These are phyloP conservation scores for Bromus sterilis DNA, from an alignment of 176 grass and related monocot species.

Conservation along the genomic window DNA sequence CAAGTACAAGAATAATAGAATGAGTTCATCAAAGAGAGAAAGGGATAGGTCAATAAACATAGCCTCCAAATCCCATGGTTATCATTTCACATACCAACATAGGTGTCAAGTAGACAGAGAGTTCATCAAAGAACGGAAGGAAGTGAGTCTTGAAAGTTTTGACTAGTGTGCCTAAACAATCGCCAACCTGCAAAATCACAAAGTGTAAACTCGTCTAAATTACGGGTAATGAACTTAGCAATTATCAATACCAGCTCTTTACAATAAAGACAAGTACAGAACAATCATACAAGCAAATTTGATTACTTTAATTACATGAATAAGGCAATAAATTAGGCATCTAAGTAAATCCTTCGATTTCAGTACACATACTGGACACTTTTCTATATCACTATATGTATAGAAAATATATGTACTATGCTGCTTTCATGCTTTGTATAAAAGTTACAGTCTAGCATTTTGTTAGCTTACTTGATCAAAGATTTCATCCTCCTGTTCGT, in stretches of 20 bases:
- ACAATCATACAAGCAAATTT: conserved; percentile 5
- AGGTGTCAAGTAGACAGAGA: conserved; percentile 63
- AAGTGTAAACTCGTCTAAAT: not conserved
- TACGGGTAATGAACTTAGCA: not conserved
- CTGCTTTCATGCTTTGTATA: not conserved
- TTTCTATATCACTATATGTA: not conserved
- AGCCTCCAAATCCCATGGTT: not conserved
- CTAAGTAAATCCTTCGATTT: not conserved
- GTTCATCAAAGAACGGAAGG: conserved; percentile 69
- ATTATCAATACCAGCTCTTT: not conserved
- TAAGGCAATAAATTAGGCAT: conserved; percentile 8
- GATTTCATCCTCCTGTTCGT: conserved; percentile 82
- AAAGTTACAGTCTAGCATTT: conserved; percentile 4
- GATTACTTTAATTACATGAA: not conserved
- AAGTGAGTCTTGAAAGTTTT: conserved; percentile 78
- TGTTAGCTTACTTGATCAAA: conserved; percentile 59
- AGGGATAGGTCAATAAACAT: not conserved
- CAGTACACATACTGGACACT: not conserved
- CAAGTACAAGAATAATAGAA: not conserved
- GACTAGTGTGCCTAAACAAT: conserved; percentile 69
- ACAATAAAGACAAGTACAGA: not conserved
- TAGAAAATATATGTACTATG: not conserved
- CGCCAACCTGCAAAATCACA: conserved; percentile 44
- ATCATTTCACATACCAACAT: conserved; percentile 56
- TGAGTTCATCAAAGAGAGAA: not conserved